phyloP scores from a whole-genome alignment of 495 filamentous ascomycete genomes.

The Astrocystis sublimbata region DNA sequence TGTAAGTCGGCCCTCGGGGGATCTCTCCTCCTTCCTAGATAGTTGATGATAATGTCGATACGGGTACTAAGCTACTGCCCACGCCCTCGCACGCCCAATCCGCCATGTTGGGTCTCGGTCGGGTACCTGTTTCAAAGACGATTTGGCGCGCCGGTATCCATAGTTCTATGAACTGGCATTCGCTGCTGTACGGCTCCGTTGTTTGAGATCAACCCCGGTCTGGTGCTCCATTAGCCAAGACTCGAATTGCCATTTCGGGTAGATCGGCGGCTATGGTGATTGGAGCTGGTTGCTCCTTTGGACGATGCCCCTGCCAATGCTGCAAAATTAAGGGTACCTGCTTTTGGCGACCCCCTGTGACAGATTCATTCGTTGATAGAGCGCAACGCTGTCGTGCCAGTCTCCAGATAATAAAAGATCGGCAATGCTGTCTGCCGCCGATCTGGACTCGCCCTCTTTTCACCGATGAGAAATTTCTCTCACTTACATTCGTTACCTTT shows the following conservation, averaged over 20 bases:
- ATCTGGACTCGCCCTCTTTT: neutral
- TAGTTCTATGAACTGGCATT: too few relatives aligned
- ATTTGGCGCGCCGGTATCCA: conserved; percentile 9
- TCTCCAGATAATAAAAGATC: neutral
- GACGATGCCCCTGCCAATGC: neutral
- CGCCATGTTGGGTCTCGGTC: neutral
- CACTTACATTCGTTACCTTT: neutral
- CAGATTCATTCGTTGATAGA: conserved; percentile 10
- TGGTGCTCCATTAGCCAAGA: too few relatives aligned
- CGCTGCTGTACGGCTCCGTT: too few relatives aligned
- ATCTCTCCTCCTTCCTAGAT: too few relatives aligned
- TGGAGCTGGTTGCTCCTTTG: neutral
- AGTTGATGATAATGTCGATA: too few relatives aligned
- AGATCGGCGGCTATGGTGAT: conserved; percentile 2
- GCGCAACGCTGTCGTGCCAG: neutral
- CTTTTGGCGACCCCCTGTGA: conserved; percentile 8
- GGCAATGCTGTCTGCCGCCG: neutral
- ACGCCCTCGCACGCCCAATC: neutral
- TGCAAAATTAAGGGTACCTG: conserved; percentile 12
- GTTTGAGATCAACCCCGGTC: conserved; percentile 5
- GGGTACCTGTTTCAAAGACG: conserved; percentile 3
- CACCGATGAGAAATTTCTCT: neutral
- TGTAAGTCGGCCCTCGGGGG: too few relatives aligned
- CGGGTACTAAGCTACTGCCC: too few relatives aligned
- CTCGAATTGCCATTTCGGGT: neutral